Conservation (phyloP, 495 filamentous ascomycete species). For the Podospora pseudopauciseta region DNA sequence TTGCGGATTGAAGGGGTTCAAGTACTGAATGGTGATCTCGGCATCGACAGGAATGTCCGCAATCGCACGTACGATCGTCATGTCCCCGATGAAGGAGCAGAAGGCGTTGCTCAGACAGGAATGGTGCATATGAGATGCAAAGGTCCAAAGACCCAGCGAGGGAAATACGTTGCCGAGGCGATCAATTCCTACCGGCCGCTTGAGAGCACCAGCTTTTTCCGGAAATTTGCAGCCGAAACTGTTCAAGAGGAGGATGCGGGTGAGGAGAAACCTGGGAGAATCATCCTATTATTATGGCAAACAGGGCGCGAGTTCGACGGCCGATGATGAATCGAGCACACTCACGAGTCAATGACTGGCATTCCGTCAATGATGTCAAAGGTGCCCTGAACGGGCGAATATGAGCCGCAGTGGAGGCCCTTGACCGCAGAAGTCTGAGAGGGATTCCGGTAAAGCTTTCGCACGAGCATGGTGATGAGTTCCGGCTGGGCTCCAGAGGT, state of each 20-base stretch:
- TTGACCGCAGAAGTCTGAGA: conserved; percentile 22
- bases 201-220: background rate
- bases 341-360: background rate
- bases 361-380: background rate
- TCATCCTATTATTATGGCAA: background rate
- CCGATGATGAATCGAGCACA: background rate
- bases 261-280: background rate
- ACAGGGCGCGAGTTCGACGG: background rate
- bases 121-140: conserved; percentile 56
- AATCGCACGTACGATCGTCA: conserved; percentile 55
- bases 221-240: background rate
- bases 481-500: conserved; percentile 35
- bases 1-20: background rate
- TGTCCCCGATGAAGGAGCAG: conserved; percentile 56
- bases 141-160: background rate
- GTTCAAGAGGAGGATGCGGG: background rate
- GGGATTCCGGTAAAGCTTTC: conserved; percentile 48
- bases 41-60: conserved; percentile 42
- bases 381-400: background rate
- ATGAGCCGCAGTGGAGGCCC: background rate
- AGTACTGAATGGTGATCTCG: conserved; percentile 7
- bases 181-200: background rate
- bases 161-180: background rate
- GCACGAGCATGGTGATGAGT: conserved; percentile 39
- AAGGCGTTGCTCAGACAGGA: conserved; percentile 46